Evolutionary conservation across 2,329 filamentous ascomycete species (phyloP), one percentile per base, ranked within the genome.

Genomic region (Aspergillus terreus): DNA sequence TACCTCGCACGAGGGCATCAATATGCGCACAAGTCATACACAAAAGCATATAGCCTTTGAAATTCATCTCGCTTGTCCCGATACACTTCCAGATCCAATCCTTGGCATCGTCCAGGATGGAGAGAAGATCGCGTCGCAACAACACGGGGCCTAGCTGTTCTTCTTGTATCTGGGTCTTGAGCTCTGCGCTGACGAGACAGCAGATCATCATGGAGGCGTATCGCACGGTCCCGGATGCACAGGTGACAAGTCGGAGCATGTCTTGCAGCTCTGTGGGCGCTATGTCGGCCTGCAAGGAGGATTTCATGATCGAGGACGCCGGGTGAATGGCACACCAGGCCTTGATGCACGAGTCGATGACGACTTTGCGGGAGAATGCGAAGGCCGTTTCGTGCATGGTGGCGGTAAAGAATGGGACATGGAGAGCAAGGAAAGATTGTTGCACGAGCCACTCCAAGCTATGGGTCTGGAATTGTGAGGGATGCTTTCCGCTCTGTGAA

Each of bases 41-140:
- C 1, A 67, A 54, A 11, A 82, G 69, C 15, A 83, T 45, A 38
- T 76, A 76, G 0, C 77, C 77, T 55, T 83, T 83, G 17, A 78
- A 65, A 49, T 82, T 83, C 0, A 79, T 82, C 62, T 83, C 79
- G 1, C 79, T 81, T 0, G 69, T 70, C 43, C 71, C 57, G n/a
- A 82, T 67, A 7, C 65, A 68, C 5, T 58, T 55, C 42, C 77
- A 59, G 1, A 59, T 59, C 75, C 76, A 81, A 0, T 46, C 45
- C 35, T 68, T 72, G 0, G 71, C 65, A 10, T 80, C 74, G 0
- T 73, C 61, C 4, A 82, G 4, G 1, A 63, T 50, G 1, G 59
- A 52, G 9, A 70, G 48, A 1, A 70, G 48, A 47, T 69, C 65
- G 0, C 50, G 53, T 2, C 66, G 62, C 10, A 68, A 53, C 14